Evolutionary conservation across 371 early-diverging fungal species (phyloP), one percentile per base, ranked within the genome.

Genomic region (Actinomucor elegans): DNA sequence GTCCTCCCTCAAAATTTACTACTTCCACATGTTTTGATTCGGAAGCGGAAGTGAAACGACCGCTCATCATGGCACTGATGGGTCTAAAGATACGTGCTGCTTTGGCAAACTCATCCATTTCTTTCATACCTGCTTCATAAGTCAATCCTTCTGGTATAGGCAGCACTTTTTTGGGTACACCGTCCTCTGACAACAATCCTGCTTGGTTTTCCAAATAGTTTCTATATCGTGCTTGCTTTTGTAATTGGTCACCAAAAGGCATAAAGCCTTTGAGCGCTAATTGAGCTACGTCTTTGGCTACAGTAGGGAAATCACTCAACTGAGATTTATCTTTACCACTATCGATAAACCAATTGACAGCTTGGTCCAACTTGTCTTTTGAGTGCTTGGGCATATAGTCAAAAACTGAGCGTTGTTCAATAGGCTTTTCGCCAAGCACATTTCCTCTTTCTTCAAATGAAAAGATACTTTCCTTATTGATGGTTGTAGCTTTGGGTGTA

Each of bases 11-110:
- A 52, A 73, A 77, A 18, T 64, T 47, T 4, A 62, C 54, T 15
- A 66, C 66, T 35, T 69, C 76, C n/a, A 68, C 18, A 1, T 41
- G 56, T 7, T 56, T 52, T 4, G 46, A 29, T n/a, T 51, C 41
- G 6, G 71, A 61, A 0, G 88, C 81, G 4, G 83, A 76, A 1
- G 89, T 89, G 55, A 94, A 94, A 5, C 93, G 74, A 12, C 85
- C 81, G 10, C 91, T 85, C 88, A 94, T 92, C 73, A 87, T 79
- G 15, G 65, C 67, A 15, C 88, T 78, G 36, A 93, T 65, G 0
- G 93, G 94, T 41, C 85, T 76, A 65, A 86, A 94, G 27, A 94
- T 88, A 24, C 83, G 74, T 2, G 94, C 93, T 1, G 94, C 88
- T 57, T 91, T 85, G 11, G 81, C 74, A 75, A 94, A 94, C 53